A percentile compares a stretch with the other conserved stretches of the same genome.
Evolutionary conservation across 306 rosid species (phyloP).

Genomic region (Bauhinia variegata): DNA sequence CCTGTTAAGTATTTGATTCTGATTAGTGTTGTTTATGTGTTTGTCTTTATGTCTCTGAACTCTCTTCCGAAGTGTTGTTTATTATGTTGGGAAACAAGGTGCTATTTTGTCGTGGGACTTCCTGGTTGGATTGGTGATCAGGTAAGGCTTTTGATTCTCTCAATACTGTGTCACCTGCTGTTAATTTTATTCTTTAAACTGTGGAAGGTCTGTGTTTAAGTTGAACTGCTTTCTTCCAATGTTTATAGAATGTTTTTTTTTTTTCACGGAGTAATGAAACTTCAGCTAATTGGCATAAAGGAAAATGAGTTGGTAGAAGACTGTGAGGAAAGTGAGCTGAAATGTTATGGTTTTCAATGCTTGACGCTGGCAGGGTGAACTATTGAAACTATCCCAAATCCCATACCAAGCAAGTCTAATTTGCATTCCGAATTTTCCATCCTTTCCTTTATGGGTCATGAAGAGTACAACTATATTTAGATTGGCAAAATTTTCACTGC

Average conservation of each 20-base stretch:
- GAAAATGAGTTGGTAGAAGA: too few species aligned
- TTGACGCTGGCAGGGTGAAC: too few species aligned
- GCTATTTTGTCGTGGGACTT: constrained; percentile 33
- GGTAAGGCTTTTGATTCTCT: constrained; percentile 27
- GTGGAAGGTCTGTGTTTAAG: not conserved
- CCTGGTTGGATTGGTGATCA: constrained; percentile 33
- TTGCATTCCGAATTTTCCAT: too few species aligned
- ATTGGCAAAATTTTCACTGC: not conserved
- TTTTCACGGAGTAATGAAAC: not conserved
- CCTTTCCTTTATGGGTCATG: not conserved
- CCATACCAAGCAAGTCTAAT: too few species aligned
- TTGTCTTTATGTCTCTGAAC: not conserved
- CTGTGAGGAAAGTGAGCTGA: too few species aligned
- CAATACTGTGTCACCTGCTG: not conserved
- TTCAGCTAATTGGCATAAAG: not conserved
- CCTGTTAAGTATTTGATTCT: constrained; percentile 18
- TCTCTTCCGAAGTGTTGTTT: constrained; percentile 19
- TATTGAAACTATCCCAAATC: too few species aligned
- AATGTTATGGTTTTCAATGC: too few species aligned
- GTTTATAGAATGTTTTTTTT: not conserved
- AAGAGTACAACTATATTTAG: not conserved
- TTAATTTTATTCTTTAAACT: constrained; percentile 9
- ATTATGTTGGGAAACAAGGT: constrained; percentile 26
- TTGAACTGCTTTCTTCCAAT: not conserved
- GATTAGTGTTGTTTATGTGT: constrained; percentile 7